Conservation (phyloP, 176 grass and related monocot genomes). For the Eleusine indica region DNA sequence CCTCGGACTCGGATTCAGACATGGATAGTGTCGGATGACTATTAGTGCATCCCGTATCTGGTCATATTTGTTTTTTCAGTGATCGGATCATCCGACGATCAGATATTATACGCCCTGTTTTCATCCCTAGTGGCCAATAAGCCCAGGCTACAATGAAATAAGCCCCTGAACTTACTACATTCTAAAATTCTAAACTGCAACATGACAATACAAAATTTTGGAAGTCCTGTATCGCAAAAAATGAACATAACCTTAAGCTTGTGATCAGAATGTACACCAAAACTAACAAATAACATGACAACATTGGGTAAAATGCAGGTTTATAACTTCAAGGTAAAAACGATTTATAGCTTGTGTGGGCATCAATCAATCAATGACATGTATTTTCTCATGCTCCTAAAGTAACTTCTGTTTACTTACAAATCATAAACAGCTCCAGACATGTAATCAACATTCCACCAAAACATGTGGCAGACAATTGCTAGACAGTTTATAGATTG, state of each 20-base stretch:
- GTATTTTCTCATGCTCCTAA: not conserved
- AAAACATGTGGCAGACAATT: not conserved
- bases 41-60: too few relatives aligned
- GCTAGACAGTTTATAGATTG: not conserved
- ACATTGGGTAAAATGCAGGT: not conserved
- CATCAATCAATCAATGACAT: not conserved
- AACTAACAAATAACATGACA: not conserved
- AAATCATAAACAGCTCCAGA: not conserved
- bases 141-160: not conserved
- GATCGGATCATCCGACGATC: too few relatives aligned
- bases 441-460: not conserved
- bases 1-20: too few relatives aligned
- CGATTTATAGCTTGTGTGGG: not conserved
- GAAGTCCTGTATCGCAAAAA: not conserved
- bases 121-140: not conserved
- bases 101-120: too few relatives aligned
- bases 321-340: not conserved
- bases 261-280: not conserved
- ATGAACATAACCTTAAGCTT: not conserved
- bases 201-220: not conserved
- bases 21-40: too few relatives aligned
- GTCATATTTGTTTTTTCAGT: too few relatives aligned
- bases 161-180: not conserved
- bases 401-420: not conserved
- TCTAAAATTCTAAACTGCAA: slow-evolving; percentile 21